phyloP scores from a whole-genome alignment of 345 rosid genomes.

The Populus alba region DNA sequence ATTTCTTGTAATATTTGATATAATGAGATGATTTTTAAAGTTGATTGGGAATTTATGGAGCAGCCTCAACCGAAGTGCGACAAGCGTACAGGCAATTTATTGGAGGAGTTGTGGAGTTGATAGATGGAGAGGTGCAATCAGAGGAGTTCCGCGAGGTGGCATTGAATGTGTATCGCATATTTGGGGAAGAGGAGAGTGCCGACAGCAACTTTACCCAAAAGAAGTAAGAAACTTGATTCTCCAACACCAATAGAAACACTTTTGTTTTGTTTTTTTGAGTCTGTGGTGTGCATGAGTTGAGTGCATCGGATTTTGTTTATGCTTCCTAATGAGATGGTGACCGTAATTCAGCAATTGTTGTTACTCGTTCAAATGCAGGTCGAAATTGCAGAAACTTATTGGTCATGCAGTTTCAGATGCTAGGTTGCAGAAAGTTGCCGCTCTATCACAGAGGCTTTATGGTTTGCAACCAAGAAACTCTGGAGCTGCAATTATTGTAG shows the following conservation, averaged over 20 bases:
- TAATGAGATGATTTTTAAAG: slow-evolving; percentile 1
- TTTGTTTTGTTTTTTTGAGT: background rate
- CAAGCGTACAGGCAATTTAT: slow-evolving; percentile 77
- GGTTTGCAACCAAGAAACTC: slow-evolving; percentile 49
- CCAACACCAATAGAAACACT: background rate
- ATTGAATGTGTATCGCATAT: slow-evolving; percentile 47
- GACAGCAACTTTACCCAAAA: slow-evolving; percentile 35
- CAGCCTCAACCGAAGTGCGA: slow-evolving; percentile 79
- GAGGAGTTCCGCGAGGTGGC: slow-evolving; percentile 81
- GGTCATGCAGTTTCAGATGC: slow-evolving; percentile 61
- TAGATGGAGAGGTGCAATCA: slow-evolving; percentile 73
- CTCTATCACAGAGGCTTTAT: slow-evolving; percentile 54
- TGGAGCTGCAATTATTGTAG: slow-evolving; percentile 28
- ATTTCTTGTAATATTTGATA: background rate
- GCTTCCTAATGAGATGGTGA: background rate
- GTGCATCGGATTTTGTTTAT: background rate
- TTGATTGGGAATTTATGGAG: slow-evolving; percentile 23
- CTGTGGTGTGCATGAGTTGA: background rate
- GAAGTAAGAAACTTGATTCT: slow-evolving; percentile 39
- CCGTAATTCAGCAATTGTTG: background rate
- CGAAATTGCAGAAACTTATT: slow-evolving; percentile 62
- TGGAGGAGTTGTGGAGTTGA: slow-evolving; percentile 67
- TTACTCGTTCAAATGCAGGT: slow-evolving; percentile 43
- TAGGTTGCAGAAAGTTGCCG: slow-evolving; percentile 49
- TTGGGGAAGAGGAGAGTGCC: slow-evolving; percentile 41